Evolutionary conservation across 768 basidiomycete genomes (phyloP).

Genomic region (Dictyophora rubrovolvata): DNA sequence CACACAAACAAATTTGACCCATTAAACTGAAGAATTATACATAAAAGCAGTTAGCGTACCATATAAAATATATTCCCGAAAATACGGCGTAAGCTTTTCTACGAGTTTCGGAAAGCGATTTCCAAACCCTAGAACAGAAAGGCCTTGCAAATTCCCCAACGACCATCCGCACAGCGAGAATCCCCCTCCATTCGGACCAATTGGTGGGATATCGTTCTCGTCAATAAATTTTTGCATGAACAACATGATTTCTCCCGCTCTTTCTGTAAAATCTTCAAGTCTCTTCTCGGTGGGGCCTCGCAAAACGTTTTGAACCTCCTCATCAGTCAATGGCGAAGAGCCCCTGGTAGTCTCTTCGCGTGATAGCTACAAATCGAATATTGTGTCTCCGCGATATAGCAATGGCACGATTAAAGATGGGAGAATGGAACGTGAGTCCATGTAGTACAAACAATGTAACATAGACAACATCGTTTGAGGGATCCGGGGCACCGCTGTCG

Average conservation of each 20-base stretch:
- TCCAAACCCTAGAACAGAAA: conserved; percentile 17
- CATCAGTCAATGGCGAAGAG: conserved; percentile 24
- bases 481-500: not conserved
- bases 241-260: conserved; percentile 24
- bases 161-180: conserved; percentile 28
- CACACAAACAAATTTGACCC: too few species aligned
- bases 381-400: conserved; percentile 17
- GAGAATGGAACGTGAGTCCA: not conserved
- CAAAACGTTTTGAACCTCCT: conserved; percentile 18
- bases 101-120: conserved; percentile 16
- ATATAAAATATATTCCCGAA: conserved; percentile 19
- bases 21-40: not conserved
- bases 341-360: conserved; percentile 28
- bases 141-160: conserved; percentile 18
- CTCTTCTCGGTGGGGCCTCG: not conserved
- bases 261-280: conserved; percentile 17
- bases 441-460: not conserved
- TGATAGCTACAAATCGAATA: conserved; percentile 27
- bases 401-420: conserved; percentile 22
- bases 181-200: conserved; percentile 19
- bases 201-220: conserved; percentile 18
- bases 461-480: not conserved
- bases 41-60: conserved; percentile 14
- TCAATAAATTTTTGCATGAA: conserved; percentile 27
- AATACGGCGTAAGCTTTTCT: conserved; percentile 12